Evolutionary conservation across 1,284 basidiomycete species (phyloP).

Genomic region (Xerocomus minutiporus): DNA sequence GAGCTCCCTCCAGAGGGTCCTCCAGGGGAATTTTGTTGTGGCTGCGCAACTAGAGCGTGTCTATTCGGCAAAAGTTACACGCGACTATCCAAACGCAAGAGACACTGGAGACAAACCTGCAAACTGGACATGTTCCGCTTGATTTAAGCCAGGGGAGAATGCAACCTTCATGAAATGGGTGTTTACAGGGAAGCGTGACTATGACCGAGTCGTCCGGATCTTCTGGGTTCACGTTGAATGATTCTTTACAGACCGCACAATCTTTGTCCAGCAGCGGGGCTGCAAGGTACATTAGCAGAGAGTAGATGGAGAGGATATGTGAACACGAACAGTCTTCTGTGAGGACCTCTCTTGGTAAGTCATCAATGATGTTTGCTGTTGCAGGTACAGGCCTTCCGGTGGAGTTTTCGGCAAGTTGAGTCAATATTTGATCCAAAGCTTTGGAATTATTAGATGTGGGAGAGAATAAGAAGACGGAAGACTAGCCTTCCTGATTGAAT

Average conservation of each 20-base stretch:
- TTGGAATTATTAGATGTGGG: slow-evolving; percentile 7
- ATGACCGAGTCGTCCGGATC: slow-evolving; percentile 68
- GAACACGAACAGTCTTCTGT: slow-evolving; percentile 52
- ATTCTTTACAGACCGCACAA: slow-evolving; percentile 77
- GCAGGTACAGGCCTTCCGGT: slow-evolving; percentile 70
- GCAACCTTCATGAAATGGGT: slow-evolving; percentile 77
- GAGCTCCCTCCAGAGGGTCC: slow-evolving; percentile 18
- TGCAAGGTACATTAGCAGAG: slow-evolving; percentile 25
- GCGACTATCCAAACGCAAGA: slow-evolving; percentile 45
- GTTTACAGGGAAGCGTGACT: slow-evolving; percentile 72
- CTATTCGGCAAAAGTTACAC: slow-evolving; percentile 21
- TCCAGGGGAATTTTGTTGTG: slow-evolving; percentile 23
- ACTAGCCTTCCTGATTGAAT: slow-evolving; percentile 72
- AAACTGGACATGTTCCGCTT: slow-evolving; percentile 82
- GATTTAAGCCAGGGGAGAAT: slow-evolving; percentile 80
- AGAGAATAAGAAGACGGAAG: neutral
- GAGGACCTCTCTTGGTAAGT: slow-evolving; percentile 60
- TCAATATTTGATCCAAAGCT: slow-evolving; percentile 76
- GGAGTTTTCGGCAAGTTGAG: slow-evolving; percentile 71
- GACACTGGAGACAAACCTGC: slow-evolving; percentile 48
- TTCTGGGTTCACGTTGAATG: slow-evolving; percentile 61
- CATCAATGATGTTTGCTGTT: slow-evolving; percentile 62
- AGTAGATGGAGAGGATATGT: neutral
- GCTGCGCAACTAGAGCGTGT: slow-evolving; percentile 27
- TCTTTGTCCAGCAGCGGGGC: slow-evolving; percentile 59